Conservation (phyloP, 768 basidiomycete species). For the Boletus bicolor region DNA sequence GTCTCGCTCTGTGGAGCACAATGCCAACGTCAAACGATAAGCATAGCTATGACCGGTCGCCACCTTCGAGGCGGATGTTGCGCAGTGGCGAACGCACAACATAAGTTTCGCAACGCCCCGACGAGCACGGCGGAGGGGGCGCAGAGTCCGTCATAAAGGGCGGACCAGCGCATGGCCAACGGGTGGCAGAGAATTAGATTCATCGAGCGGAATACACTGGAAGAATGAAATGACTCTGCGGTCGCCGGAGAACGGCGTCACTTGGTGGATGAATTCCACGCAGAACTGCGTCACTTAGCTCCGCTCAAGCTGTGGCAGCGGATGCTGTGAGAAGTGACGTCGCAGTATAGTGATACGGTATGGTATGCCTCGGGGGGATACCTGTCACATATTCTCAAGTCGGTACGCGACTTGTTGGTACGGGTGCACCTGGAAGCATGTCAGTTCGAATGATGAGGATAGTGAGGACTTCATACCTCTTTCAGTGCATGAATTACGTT, state of each 20-base stretch:
- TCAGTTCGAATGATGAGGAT: background rate
- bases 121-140: slow-evolving; percentile 18
- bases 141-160: slow-evolving; percentile 12
- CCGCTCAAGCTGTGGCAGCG: slow-evolving; percentile 7
- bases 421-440: slow-evolving; percentile 42
- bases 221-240: slow-evolving; percentile 28
- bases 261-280: slow-evolving; percentile 24
- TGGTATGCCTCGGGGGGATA: background rate
- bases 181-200: slow-evolving; percentile 31
- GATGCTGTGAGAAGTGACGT: slow-evolving; percentile 12
- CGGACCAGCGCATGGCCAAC: slow-evolving; percentile 21
- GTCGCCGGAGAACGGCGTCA: slow-evolving; percentile 24
- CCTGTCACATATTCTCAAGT: slow-evolving; percentile 40
- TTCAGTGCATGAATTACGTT: slow-evolving; percentile 45
- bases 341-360: slow-evolving; percentile 2
- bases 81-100: slow-evolving; percentile 3
- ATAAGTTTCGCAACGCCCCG: slow-evolving; percentile 9
- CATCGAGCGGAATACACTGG: slow-evolving; percentile 22
- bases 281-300: slow-evolving; percentile 9
- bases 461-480: slow-evolving; percentile 34
- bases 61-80: background rate
- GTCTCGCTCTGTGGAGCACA: background rate
- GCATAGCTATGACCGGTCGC: background rate
- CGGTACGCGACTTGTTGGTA: slow-evolving; percentile 58
- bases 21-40: background rate